A percentile compares a stretch with the other conserved stretches of the same genome.
phyloP scores from a whole-genome alignment of 768 basidiomycete species.

The Tricholoma matsutake region DNA sequence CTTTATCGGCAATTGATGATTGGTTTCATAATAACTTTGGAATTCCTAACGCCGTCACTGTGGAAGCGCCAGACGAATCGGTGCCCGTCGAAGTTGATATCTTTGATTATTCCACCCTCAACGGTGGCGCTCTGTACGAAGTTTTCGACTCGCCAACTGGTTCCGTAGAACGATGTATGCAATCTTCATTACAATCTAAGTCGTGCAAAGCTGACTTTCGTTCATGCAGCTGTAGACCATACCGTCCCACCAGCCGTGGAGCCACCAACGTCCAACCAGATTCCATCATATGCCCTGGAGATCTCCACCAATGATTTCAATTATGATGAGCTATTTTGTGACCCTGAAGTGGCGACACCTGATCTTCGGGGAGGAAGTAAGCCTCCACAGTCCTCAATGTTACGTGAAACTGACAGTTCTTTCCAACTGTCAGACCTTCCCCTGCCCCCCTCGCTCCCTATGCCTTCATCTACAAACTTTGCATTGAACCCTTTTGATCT shows the following conservation, averaged over 20 bases:
- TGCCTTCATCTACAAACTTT: background rate
- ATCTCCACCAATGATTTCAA: slow-evolving; percentile 2
- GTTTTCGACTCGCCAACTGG: background rate
- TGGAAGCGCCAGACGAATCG: slow-evolving; percentile 18
- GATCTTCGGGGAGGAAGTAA: background rate
- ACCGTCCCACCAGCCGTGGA: background rate
- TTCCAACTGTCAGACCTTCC: background rate
- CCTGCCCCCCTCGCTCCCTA: background rate
- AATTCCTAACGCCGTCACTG: slow-evolving; percentile 23
- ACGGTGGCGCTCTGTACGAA: background rate
- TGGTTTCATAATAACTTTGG: slow-evolving; percentile 33
- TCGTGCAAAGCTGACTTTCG: background rate
- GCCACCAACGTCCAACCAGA: background rate
- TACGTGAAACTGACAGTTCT: background rate
- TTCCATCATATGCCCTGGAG: background rate
- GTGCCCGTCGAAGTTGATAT: slow-evolving; percentile 30
- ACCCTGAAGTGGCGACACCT: background rate
- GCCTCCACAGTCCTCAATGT: background rate
- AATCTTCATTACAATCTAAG: background rate
- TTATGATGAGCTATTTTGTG: slow-evolving; percentile 2
- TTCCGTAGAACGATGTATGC: background rate
- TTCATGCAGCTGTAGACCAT: background rate
- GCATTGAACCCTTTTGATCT: background rate
- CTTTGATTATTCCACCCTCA: slow-evolving; percentile 22
- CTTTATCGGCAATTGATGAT: slow-evolving; percentile 24